Percentiles rank a stretch among this genome's conserved stretches.
phyloP scores from a whole-genome alignment of 805 yeast genomes.

The Cyberlindnera mycetangii region DNA sequence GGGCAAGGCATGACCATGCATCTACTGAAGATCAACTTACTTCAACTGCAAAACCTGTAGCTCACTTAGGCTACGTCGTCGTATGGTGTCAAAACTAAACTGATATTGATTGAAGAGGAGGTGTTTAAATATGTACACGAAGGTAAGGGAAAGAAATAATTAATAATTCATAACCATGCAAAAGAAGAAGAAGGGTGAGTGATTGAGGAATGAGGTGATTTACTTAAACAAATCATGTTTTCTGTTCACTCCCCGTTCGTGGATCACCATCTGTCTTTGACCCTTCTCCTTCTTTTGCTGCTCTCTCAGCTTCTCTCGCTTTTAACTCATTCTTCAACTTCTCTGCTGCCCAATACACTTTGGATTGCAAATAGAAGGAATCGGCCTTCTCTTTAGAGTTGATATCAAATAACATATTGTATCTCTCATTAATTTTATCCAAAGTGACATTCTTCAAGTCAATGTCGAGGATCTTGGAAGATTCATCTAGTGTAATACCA shows the following conservation, averaged over 20 bases:
- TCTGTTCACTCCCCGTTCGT: slow-evolving; percentile 6
- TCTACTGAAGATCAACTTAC: neutral
- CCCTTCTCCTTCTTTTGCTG: slow-evolving; percentile 19
- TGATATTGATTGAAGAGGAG: neutral
- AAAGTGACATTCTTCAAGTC: slow-evolving; percentile 55
- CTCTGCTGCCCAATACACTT: slow-evolving; percentile 93
- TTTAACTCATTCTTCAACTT: slow-evolving; percentile 77
- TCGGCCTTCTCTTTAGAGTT: slow-evolving; percentile 96
- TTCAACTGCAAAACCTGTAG: no score
- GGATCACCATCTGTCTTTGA: slow-evolving; percentile 9
- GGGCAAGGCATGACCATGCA: neutral
- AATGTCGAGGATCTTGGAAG: slow-evolving; percentile 84
- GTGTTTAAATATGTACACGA: slow-evolving; percentile 7
- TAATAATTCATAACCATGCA: slow-evolving; percentile 8
- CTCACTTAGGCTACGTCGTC: neutral
- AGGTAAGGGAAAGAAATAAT: slow-evolving; percentile 4
- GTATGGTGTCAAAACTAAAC: no score
- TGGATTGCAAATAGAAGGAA: slow-evolving; percentile 88
- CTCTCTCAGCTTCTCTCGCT: slow-evolving; percentile 42
- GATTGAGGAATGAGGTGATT: no score
- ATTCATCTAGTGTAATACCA: slow-evolving; percentile 86
- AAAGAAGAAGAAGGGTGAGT: no score
- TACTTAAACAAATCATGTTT: slow-evolving; percentile 9
- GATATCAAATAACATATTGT: slow-evolving; percentile 78
- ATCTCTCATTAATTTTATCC: slow-evolving; percentile 65